phyloP scores from a whole-genome alignment of 2,329 filamentous ascomycete genomes.

The Monosporascus cannonballus region DNA sequence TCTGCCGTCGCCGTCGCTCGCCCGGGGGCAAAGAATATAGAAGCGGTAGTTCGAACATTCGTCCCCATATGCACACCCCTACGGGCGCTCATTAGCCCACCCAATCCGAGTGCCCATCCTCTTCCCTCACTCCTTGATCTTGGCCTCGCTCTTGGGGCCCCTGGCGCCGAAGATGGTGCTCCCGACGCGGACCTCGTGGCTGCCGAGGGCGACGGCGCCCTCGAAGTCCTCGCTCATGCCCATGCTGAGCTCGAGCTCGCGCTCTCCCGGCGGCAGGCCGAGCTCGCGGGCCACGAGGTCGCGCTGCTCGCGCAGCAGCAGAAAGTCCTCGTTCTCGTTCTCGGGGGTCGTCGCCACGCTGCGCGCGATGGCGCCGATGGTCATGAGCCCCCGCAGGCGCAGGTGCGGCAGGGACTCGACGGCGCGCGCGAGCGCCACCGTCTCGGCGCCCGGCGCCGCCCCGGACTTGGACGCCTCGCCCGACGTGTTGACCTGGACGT shows the following conservation, averaged over 20 bases:
- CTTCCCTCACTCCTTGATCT: constrained; percentile 39
- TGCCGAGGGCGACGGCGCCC: constrained; percentile 76
- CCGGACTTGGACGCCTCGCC: constrained; percentile 84
- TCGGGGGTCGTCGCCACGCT: constrained; percentile 67
- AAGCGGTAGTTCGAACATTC: too few species aligned
- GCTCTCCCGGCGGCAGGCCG: constrained; percentile 24
- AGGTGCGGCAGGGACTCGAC: constrained; percentile 65
- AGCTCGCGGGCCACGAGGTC: constrained; percentile 63
- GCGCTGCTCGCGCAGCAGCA: constrained; percentile 59
- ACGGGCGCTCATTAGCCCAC: not conserved
- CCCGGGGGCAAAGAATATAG: too few species aligned
- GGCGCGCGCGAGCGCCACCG: constrained; percentile 59
- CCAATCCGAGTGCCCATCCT: not conserved
- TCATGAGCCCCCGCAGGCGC: constrained; percentile 81
- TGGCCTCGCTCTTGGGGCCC: constrained; percentile 72
- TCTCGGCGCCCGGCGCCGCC: constrained; percentile 59
- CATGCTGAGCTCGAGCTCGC: constrained; percentile 82
- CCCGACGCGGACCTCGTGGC: constrained; percentile 83
- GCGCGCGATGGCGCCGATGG: constrained; percentile 88
- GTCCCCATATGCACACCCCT: not conserved
- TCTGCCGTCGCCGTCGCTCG: too few species aligned
- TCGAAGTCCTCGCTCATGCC: constrained; percentile 98
- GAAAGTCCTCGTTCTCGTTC: constrained; percentile 89
- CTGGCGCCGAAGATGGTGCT: constrained; percentile 90
- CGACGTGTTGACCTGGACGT: constrained; percentile 94